Evolutionary conservation across 305 asterid species (phyloP).

Genomic region (Solanum hybrid): DNA sequence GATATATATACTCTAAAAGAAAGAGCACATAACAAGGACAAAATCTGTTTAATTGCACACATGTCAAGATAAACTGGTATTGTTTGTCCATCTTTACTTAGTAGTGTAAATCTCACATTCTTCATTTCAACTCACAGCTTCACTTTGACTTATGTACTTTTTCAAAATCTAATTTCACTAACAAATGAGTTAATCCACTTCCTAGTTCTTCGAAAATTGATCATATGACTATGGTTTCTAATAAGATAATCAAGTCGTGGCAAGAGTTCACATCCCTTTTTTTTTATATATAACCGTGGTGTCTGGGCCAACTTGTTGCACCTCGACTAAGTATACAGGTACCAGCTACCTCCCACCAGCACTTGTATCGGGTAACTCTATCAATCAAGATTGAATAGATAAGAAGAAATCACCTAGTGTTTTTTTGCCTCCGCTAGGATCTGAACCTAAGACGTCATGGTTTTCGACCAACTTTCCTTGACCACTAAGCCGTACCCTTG

Average conservation of each 20-base stretch:
- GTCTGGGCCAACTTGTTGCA: not conserved
- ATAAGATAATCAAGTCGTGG: not conserved
- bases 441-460: not conserved
- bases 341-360: not conserved
- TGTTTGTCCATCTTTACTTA: not conserved
- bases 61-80: not conserved
- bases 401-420: not conserved
- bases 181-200: not conserved
- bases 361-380: not conserved
- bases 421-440: not conserved
- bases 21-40: not conserved
- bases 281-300: not conserved
- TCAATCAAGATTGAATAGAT: not conserved
- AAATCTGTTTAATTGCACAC: not conserved
- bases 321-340: not conserved
- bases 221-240: not conserved
- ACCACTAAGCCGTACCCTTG: not conserved
- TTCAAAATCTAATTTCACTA: not conserved
- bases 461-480: not conserved
- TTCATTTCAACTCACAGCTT: not conserved
- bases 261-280: not conserved
- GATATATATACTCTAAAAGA: not conserved
- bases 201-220: not conserved
- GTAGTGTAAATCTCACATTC: not conserved
- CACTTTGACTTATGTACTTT: not conserved